Conservation (phyloP, 352 stramenopile genomes). For the Phytophthora podocarpi region DNA sequence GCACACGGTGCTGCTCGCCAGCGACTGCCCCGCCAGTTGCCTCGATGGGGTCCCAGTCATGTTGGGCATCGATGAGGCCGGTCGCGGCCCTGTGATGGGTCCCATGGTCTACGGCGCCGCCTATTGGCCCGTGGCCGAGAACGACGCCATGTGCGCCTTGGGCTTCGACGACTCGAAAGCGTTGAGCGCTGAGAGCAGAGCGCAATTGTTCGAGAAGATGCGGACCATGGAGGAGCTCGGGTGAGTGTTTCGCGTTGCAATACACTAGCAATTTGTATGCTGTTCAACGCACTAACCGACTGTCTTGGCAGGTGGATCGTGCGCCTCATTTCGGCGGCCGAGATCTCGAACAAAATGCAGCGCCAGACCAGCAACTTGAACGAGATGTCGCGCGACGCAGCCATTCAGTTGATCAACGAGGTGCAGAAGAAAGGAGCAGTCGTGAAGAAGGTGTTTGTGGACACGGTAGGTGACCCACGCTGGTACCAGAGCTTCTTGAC, state of each 20-base stretch:
- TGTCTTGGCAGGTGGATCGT: conserved; percentile 81
- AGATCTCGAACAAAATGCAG: conserved; percentile 97
- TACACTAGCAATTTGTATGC: background rate
- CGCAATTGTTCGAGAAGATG: conserved; percentile 90
- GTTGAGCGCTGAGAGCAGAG: conserved; percentile 85
- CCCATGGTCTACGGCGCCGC: conserved; percentile 95
- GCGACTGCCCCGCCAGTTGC: conserved; percentile 63
- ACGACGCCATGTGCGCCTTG: conserved; percentile 80
- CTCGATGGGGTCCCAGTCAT: conserved; percentile 80
- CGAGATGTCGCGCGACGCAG: conserved; percentile 93
- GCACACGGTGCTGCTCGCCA: conserved; percentile 57
- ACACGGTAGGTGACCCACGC: conserved; percentile 93
- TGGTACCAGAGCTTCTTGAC: conserved; percentile 93
- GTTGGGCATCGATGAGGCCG: conserved; percentile 96
- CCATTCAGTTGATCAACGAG: conserved; percentile 93
- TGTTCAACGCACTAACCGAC: background rate
- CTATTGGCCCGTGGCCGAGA: conserved; percentile 85
- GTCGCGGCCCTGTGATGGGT: conserved; percentile 93
- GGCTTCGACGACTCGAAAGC: conserved; percentile 97
- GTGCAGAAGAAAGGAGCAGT: conserved; percentile 87
- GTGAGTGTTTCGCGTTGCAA: conserved; percentile 33
- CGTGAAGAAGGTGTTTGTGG: conserved; percentile 92
- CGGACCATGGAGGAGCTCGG: conserved; percentile 67
- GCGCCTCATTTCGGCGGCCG: conserved; percentile 88
- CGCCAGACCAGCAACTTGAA: conserved; percentile 92